phyloP scores from a whole-genome alignment of 192 early-diverging fungal species.

The Podila horticola region DNA sequence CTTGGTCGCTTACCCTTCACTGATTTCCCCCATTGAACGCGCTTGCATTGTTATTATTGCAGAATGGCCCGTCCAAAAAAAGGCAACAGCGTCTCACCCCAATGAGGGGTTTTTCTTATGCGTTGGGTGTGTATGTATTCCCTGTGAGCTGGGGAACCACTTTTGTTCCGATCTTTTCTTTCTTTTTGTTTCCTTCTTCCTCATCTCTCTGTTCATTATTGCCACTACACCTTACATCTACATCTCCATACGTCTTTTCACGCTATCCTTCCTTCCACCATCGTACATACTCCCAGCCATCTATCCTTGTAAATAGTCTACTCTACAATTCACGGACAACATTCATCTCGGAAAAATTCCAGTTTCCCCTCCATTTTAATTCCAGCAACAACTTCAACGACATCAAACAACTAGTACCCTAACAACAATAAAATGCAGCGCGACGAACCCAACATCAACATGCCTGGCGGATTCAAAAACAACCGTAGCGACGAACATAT shows the following conservation, averaged over 20 bases:
- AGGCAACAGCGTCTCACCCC: background rate
- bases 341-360: too few relatives aligned
- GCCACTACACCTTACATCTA: background rate
- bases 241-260: background rate
- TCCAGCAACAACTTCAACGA: too few relatives aligned
- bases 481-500: background rate
- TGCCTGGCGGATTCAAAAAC: conserved; percentile 38
- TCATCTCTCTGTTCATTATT: background rate
- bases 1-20: too few relatives aligned
- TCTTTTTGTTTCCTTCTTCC: background rate
- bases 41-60: too few relatives aligned
- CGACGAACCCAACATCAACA: conserved; percentile 11
- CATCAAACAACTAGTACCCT: background rate
- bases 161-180: background rate
- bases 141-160: background rate
- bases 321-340: too few relatives aligned
- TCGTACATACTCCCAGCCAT: background rate
- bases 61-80: too few relatives aligned
- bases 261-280: background rate
- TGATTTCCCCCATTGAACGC: too few relatives aligned
- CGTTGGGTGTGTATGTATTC: background rate
- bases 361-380: background rate
- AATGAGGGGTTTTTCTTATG: background rate
- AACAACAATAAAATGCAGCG: conserved; percentile 14
- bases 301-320: too few relatives aligned